phyloP scores from a whole-genome alignment of 139 green algal species.

The Tetradesmus obliquus region DNA sequence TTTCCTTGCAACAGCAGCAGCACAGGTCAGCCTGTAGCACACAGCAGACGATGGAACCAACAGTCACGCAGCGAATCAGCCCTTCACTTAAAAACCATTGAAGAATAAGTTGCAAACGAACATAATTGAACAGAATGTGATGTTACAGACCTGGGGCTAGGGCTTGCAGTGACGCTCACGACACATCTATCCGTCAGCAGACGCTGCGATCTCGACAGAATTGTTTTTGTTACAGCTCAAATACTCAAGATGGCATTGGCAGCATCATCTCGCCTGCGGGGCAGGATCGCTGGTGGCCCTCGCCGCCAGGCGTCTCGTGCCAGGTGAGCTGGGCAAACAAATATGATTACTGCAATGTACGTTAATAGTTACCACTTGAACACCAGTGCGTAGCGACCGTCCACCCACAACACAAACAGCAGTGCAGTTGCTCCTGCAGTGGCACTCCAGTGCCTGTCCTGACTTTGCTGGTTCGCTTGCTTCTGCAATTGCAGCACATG shows the following conservation, averaged over 20 bases:
- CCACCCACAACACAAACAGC: background rate
- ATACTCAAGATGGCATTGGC: slow-evolving; percentile 12
- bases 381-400: background rate
- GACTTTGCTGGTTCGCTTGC: background rate
- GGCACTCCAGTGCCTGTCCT: background rate
- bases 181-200: background rate
- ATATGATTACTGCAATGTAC: background rate
- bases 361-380: background rate
- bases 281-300: slow-evolving; percentile 8
- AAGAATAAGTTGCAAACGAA: too few species aligned
- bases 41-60: background rate
- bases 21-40: background rate
- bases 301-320: slow-evolving; percentile 24
- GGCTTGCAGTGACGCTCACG: background rate
- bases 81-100: too few species aligned
- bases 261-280: background rate
- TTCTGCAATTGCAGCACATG: background rate
- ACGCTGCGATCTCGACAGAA: background rate
- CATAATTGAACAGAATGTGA: background rate
- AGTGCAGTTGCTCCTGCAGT: background rate
- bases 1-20: background rate
- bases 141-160: background rate
- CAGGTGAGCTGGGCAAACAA: background rate
- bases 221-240: background rate
- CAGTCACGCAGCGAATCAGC: background rate